Evolutionary conservation across 768 basidiomycete genomes (phyloP), one percentile per base, ranked within the genome.

Genomic region (Russula griseocarnosa): DNA sequence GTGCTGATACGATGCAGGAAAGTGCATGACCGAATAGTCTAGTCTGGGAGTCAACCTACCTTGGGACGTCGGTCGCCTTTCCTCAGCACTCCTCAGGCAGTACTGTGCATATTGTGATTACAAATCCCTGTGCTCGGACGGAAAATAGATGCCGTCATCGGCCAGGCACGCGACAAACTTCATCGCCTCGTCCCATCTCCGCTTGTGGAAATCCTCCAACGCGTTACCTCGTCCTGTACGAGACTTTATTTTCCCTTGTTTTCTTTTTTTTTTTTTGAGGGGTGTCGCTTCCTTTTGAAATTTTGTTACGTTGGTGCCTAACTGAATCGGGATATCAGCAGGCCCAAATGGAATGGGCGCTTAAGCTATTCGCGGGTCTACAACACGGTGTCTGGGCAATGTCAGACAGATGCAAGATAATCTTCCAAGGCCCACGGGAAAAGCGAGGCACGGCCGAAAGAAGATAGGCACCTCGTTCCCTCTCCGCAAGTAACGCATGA

Each of bases 181-280:
- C 14, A n/a, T 46, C 20, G 46, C 34, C 30, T 34, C 62, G 1
- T 38, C 22, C 8, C 5, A 36, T 14, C 34, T n/a, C 20, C 44
- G 55, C n/a, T n/a, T n/a, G n/a, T n/a, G n/a, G n/a, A n/a, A 61
- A 52, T 65, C 38, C 32, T 42, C 20, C 24, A 61, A 22, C 40
- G 59, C 58, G 42, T n/a, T 24, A 22, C 46, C n/a, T 22, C 8
- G 46, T n/a, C 22, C 46, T 22, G 20, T 22, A 20, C 11, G 11
- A 13, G 20, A 8, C 9, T 46, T 34, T 34, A 10, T 36, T 11
- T 56, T 8, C 13, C 20, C 46, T 44, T 30, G n/a, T n/a, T n/a
- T 46, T 28, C 5, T 1, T 13, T 14, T 36, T 36, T 11, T 36
- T 32, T 57, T 49, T 18, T 13, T 47, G 46, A 44, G 20, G 46